Conservation (phyloP, 2,329 filamentous ascomycete species). For the Amauroascus verrucosus region DNA sequence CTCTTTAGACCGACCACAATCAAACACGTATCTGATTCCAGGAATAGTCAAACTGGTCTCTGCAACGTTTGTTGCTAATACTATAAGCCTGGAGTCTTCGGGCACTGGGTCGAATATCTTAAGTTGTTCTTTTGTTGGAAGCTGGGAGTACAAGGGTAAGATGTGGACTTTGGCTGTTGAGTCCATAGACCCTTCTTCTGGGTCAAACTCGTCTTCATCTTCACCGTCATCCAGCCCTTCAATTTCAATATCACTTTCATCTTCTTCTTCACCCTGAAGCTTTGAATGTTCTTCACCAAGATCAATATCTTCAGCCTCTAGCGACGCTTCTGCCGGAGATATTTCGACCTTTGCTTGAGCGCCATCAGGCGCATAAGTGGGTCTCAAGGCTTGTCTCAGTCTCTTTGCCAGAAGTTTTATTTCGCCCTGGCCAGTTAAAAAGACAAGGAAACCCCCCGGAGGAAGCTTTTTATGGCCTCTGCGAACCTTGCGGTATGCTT, state of each 20-base stretch:
- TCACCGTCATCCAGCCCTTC: constrained; percentile 48
- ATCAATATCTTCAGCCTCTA: constrained; percentile 81
- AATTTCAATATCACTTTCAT: constrained; percentile 50
- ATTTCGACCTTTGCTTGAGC: constrained; percentile 61
- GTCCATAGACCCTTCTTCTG: constrained; percentile 49
- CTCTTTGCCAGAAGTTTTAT: constrained; percentile 74
- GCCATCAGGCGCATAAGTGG: constrained; percentile 39
- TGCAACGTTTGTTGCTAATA: constrained; percentile 90
- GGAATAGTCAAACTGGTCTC: constrained; percentile 97
- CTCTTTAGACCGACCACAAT: constrained; percentile 86
- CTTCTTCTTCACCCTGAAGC: constrained; percentile 44
- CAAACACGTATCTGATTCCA: constrained; percentile 89
- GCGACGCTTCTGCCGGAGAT: constrained; percentile 62
- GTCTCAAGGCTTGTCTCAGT: constrained; percentile 59
- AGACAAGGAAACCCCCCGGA: constrained; percentile 82
- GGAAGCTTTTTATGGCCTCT: constrained; percentile 84
- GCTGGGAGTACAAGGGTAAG: constrained; percentile 83
- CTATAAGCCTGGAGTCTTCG: constrained; percentile 70
- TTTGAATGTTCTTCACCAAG: constrained; percentile 50
- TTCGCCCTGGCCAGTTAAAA: constrained; percentile 87
- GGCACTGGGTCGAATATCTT: constrained; percentile 79
- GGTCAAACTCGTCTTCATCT: constrained; percentile 59
- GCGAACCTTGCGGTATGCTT: constrained; percentile 76
- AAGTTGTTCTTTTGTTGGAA: constrained; percentile 84
- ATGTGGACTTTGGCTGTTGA: constrained; percentile 67